Evolutionary conservation across 225 moss, liverwort and hornwort species (phyloP).

Genomic region (Physcomitrium patens): DNA sequence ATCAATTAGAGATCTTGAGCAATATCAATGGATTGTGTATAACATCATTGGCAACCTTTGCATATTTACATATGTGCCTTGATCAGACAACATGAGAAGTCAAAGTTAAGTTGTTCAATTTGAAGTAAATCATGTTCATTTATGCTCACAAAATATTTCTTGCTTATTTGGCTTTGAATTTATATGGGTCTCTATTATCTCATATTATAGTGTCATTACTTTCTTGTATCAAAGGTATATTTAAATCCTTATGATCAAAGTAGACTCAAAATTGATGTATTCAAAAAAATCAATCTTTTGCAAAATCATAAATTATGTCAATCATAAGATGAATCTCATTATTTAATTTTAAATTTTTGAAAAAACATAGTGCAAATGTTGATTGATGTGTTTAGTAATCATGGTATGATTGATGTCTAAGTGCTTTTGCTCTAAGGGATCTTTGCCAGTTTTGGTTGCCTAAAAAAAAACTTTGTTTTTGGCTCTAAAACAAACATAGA

Average conservation of each 20-base stretch:
- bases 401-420: constrained; percentile 68
- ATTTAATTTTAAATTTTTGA: too few relatives aligned
- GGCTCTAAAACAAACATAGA: constrained; percentile 57
- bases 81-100: constrained; percentile 76
- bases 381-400: not conserved
- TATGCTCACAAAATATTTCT: constrained; percentile 76
- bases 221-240: constrained; percentile 69
- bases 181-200: constrained; percentile 67
- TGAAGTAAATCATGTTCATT: constrained; percentile 60
- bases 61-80: constrained; percentile 65
- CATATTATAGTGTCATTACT: constrained; percentile 68
- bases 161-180: constrained; percentile 66
- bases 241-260: not conserved
- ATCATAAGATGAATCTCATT: not conserved
- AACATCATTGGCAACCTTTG: constrained; percentile 34
- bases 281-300: not conserved
- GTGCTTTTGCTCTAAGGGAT: constrained; percentile 72
- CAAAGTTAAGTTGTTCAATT: constrained; percentile 51
- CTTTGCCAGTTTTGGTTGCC: constrained; percentile 72
- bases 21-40: constrained; percentile 81
- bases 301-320: not conserved
- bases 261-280: not conserved
- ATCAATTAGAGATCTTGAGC: constrained; percentile 78
- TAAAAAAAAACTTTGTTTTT: constrained; percentile 56
- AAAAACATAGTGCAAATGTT: not conserved